A percentile compares a stretch with the other conserved stretches of the same genome.
phyloP scores from a whole-genome alignment of 2,329 filamentous ascomycete genomes.

The Zymoseptoria passerinii region DNA sequence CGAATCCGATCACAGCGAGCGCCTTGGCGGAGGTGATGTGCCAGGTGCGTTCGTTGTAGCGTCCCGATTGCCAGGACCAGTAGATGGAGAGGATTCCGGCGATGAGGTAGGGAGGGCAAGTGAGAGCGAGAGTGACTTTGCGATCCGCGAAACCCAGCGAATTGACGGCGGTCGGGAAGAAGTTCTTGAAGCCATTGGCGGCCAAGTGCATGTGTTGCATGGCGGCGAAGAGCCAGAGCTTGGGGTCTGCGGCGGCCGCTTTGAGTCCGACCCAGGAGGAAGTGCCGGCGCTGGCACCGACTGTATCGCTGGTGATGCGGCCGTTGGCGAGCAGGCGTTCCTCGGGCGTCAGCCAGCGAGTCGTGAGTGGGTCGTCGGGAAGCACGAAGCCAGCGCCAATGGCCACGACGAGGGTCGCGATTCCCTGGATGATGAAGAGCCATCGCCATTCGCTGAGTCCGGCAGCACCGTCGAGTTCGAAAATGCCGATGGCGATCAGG shows the following conservation, averaged over 20 bases:
- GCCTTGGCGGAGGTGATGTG: conserved; percentile 33
- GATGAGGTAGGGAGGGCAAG: conserved; percentile 32
- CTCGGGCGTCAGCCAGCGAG: conserved; percentile 39
- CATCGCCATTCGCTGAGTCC: conserved; percentile 50
- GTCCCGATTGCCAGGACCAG: conserved; percentile 30
- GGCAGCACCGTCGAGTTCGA: conserved; percentile 49
- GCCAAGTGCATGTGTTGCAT: conserved; percentile 51
- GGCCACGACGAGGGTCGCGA: conserved; percentile 55
- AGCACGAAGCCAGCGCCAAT: conserved; percentile 51
- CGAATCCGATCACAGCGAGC: conserved; percentile 31
- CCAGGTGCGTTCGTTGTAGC: conserved; percentile 34
- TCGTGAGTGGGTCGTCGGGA: conserved; percentile 54
- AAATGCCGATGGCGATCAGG: conserved; percentile 49
- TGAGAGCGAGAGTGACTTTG: conserved; percentile 46
- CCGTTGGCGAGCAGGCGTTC: conserved; percentile 39
- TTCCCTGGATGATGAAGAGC: conserved; percentile 59
- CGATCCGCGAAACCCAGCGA: conserved; percentile 41
- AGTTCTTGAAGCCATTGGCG: conserved; percentile 45
- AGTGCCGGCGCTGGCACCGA: conserved; percentile 39
- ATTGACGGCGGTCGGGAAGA: conserved; percentile 39
- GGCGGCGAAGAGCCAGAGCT: conserved; percentile 46
- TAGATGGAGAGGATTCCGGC: conserved; percentile 25
- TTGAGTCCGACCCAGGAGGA: conserved; percentile 43
- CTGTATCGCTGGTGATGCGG: conserved; percentile 45
- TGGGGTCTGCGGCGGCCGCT: conserved; percentile 43